Evolutionary conservation across 2,329 filamentous ascomycete species (phyloP).

Genomic region (Phialocephala subalpina): DNA sequence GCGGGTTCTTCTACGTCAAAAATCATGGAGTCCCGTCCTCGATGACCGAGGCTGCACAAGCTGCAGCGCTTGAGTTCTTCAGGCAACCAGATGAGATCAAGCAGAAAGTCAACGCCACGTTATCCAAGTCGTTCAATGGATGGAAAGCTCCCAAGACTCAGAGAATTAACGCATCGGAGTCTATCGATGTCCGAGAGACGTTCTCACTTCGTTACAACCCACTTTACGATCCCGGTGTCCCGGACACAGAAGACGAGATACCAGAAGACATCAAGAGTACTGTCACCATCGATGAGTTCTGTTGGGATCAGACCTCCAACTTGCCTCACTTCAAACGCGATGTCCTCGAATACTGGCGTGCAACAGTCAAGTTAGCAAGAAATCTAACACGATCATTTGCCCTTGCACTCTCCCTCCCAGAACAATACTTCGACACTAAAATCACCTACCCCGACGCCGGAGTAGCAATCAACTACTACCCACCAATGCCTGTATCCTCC

Average conservation of each 20-base stretch:
- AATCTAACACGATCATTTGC: slow-evolving; percentile 60
- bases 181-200: slow-evolving; percentile 22
- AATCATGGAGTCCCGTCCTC: slow-evolving; percentile 47
- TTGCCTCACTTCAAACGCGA: slow-evolving; percentile 45
- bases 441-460: slow-evolving; percentile 54
- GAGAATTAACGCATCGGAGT: slow-evolving; percentile 21
- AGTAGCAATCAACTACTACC: slow-evolving; percentile 45
- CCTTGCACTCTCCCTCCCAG: slow-evolving; percentile 57
- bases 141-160: slow-evolving; percentile 23
- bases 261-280: slow-evolving; percentile 11
- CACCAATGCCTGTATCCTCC: slow-evolving; percentile 30
- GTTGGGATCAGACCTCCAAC: slow-evolving; percentile 49
- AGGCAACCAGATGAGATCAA: slow-evolving; percentile 46
- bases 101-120: slow-evolving; percentile 41
- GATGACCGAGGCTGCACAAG: slow-evolving; percentile 12
- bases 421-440: slow-evolving; percentile 60
- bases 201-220: slow-evolving; percentile 25
- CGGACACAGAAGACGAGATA: slow-evolving; percentile 7
- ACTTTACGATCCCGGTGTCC: slow-evolving; percentile 16
- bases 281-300: slow-evolving; percentile 18
- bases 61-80: slow-evolving; percentile 39
- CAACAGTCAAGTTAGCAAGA: slow-evolving; percentile 49
- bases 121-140: slow-evolving; percentile 18
- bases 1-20: slow-evolving; percentile 54
- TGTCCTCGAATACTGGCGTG: slow-evolving; percentile 46